These are phyloP conservation scores for Coniella vitis DNA, from an alignment of 2,329 filamentous ascomycete genomes.

Conservation along the genomic window DNA sequence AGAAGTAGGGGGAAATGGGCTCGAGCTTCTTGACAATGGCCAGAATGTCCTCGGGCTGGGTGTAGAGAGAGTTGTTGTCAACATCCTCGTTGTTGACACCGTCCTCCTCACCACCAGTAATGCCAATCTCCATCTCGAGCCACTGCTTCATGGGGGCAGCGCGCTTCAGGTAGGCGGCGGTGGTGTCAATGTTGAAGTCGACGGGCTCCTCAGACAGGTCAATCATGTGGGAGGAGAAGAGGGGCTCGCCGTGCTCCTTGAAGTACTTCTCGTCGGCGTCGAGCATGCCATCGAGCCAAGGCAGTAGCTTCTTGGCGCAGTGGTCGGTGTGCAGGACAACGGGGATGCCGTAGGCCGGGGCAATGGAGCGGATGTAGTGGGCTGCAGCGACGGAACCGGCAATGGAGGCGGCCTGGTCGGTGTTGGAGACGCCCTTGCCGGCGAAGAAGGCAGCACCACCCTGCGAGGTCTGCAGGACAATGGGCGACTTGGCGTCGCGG, in stretches of 20 bases:
- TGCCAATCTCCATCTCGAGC: conserved; percentile 96
- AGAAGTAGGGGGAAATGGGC: conserved; percentile 91
- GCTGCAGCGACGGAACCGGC: conserved; percentile 82
- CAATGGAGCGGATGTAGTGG: conserved; percentile 86
- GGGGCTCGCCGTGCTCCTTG: conserved; percentile 85
- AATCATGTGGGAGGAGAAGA: conserved; percentile 98
- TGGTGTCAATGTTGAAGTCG: conserved; percentile 86
- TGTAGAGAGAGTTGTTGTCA: conserved; percentile 96
- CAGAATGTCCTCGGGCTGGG: conserved; percentile 93
- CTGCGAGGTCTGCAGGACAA: conserved; percentile 90
- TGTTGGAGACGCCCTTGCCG: conserved; percentile 80
- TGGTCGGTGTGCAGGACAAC: conserved; percentile 96
- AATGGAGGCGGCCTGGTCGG: conserved; percentile 80
- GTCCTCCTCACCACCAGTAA: conserved; percentile 96
- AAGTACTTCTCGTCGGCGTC: conserved; percentile 92
- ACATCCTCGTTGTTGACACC: conserved; percentile 98
- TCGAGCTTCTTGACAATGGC: conserved; percentile 81
- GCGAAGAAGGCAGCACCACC: conserved; percentile 91
- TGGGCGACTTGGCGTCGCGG: conserved; percentile 80
- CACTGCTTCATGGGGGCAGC: conserved; percentile 96
- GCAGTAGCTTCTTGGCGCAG: conserved; percentile 98
- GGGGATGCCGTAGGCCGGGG: conserved; percentile 81
- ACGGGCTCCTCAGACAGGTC: conserved; percentile 90
- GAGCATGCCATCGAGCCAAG: conserved; percentile 94
- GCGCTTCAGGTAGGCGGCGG: conserved; percentile 87